Base-by-base conservation (phyloP, 2,329 filamentous ascomycete genomes). In the Coccinonectria pachysandricola region DNA sequence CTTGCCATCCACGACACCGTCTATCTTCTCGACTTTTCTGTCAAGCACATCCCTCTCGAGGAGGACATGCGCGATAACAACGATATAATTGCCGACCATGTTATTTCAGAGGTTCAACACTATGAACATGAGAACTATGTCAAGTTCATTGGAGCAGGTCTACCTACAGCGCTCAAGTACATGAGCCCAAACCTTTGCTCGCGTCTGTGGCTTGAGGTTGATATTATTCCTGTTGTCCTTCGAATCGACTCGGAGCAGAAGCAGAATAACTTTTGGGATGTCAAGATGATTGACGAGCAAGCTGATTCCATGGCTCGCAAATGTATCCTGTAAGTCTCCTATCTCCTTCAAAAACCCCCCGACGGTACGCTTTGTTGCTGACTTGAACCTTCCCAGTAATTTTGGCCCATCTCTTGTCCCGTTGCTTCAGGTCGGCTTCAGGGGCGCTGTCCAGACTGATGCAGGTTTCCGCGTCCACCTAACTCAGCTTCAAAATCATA, bases 271-370 rank as follows among this genome's bases (percentile, higher is more conserved):
- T 61, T 65, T 35, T 71, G 68, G 63, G 59, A 65, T 23, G 51
- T 57, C 17, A 72, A 74, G 46, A 58, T 65, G n/a, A 65, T 86
- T 4, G 83, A 87, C 42, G 83, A 91, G 49, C 76, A 86, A 50
- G 81, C 83, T 2, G 83, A 88, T 48, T 81, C 78, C 1, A 80
- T 87, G 70, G 78, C 77, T 2, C 67, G 83, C 35, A 87, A 86
- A 59, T 84, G 79, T 49, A 67, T 86, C 35, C 70, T 76, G 76
- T 80, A 54, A 53, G 68, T 56, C 8, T n/a, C n/a, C n/a, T n/a
- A n/a, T n/a, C n/a, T n/a, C n/a, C n/a, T n/a, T n/a, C n/a, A n/a
- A n/a, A n/a, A n/a, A n/a, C n/a, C n/a, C n/a, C n/a, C n/a, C n/a
- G n/a, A n/a, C n/a, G n/a, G n/a, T n/a, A n/a, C n/a, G n/a, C n/a